Evolutionary conservation across 1,284 basidiomycete species (phyloP).

Genomic region (Sporisorium iseilematis-ciliati): DNA sequence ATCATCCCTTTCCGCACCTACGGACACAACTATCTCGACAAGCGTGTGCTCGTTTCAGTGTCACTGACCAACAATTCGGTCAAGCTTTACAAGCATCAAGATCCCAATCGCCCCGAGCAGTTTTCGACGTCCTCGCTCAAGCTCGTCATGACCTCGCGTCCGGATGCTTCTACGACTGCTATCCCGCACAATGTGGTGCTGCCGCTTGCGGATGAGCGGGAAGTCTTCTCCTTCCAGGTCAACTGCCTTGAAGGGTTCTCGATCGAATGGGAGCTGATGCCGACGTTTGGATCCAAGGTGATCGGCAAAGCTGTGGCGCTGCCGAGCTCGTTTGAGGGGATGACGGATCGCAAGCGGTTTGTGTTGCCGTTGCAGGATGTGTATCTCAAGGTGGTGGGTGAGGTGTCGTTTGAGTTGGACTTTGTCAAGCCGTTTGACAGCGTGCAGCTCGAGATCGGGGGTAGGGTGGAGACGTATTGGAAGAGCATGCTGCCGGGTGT

Average conservation of each 20-base stretch:
- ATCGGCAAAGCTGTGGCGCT: constrained; percentile 92
- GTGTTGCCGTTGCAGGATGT: constrained; percentile 85
- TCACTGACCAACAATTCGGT: constrained; percentile 71
- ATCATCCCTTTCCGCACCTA: constrained; percentile 84
- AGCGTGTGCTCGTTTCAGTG: constrained; percentile 86
- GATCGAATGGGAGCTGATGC: constrained; percentile 94
- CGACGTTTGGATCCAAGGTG: constrained; percentile 97
- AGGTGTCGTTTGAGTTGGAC: constrained; percentile 90
- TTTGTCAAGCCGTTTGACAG: constrained; percentile 91
- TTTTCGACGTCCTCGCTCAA: constrained; percentile 81
- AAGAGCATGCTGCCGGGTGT: constrained; percentile 66
- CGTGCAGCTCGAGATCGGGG: constrained; percentile 94
- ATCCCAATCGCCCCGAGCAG: constrained; percentile 64
- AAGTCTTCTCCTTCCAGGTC: constrained; percentile 91
- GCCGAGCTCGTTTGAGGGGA: constrained; percentile 78
- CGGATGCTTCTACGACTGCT: constrained; percentile 80
- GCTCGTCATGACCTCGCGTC: constrained; percentile 87
- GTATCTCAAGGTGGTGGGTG: constrained; percentile 91
- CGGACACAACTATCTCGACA: constrained; percentile 77
- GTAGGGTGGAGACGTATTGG: constrained; percentile 74
- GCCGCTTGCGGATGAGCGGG: constrained; percentile 82
- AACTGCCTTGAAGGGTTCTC: constrained; percentile 80
- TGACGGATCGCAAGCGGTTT: constrained; percentile 63
- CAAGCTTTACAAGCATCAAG: constrained; percentile 65
- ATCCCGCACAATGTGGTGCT: constrained; percentile 74